These are phyloP conservation scores for Tetracladium setigerum DNA, from an alignment of 495 filamentous ascomycete genomes.

Conservation along the genomic window DNA sequence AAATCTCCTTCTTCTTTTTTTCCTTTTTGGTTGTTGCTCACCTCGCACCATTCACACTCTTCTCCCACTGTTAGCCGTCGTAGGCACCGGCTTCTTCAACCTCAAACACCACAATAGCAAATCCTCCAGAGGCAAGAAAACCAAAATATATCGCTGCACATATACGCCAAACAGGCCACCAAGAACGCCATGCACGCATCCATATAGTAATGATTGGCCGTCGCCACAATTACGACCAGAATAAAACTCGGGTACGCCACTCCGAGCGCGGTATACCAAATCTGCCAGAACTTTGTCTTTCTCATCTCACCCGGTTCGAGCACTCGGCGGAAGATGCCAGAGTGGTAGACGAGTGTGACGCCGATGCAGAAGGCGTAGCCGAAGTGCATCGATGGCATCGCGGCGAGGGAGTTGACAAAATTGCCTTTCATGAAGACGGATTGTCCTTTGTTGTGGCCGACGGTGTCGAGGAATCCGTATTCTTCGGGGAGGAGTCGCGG, in stretches of 20 bases:
- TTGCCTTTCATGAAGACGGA: conserved; percentile 51
- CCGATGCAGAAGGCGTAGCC: conserved; percentile 55
- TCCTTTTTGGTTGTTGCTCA: too few relatives aligned
- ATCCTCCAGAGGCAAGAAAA: conserved; percentile 51
- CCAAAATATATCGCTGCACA: conserved; percentile 45
- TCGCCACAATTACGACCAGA: conserved; percentile 54
- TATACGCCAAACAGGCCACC: conserved; percentile 39
- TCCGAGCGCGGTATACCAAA: conserved; percentile 39
- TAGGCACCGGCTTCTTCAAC: conserved; percentile 49
- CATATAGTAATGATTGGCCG: conserved; percentile 60
- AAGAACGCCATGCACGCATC: conserved; percentile 48
- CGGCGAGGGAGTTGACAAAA: conserved; percentile 47
- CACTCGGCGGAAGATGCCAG: conserved; percentile 40
- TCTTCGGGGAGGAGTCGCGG: conserved; percentile 52
- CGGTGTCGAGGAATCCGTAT: conserved; percentile 56
- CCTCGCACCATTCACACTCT: conserved; percentile 1
- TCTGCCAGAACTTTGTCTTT: conserved; percentile 31
- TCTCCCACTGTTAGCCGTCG: conserved; percentile 34
- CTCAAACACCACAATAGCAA: conserved; percentile 44
- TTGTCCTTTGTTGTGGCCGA: conserved; percentile 53
- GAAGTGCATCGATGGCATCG: conserved; percentile 54
- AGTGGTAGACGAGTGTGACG: conserved; percentile 51
- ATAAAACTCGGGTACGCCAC: conserved; percentile 50
- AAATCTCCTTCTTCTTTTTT: neutral
- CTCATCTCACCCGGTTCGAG: conserved; percentile 35